Conservation (phyloP, 2,329 filamentous ascomycete species). For the Pestalotiopsis sp. region DNA sequence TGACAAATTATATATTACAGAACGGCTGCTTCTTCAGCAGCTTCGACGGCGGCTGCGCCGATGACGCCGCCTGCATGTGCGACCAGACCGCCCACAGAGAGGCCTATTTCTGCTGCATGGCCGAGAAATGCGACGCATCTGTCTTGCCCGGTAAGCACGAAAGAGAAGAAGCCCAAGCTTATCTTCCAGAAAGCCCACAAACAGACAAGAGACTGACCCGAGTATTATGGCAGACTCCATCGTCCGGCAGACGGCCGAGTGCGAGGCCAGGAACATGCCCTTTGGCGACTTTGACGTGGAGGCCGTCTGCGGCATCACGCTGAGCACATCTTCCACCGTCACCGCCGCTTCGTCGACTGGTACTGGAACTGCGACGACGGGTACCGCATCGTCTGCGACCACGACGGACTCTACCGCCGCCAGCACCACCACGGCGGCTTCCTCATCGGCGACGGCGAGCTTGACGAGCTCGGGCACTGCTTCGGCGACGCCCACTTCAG, state of each 20-base stretch:
- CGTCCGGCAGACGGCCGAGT: background rate
- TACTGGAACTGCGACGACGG: background rate
- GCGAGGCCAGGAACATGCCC: background rate
- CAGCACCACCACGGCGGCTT: background rate
- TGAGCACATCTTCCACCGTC: background rate
- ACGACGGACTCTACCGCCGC: background rate
- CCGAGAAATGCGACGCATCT: background rate
- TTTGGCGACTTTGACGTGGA: background rate
- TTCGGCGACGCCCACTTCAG: too few relatives aligned
- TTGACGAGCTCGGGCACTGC: background rate
- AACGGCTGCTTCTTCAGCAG: background rate
- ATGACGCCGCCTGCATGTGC: constrained; percentile 2
- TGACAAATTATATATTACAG: background rate
- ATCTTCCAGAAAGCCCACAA: too few relatives aligned
- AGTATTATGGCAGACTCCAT: background rate
- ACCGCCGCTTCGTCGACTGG: background rate
- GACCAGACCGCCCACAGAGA: background rate
- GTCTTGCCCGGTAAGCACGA: background rate
- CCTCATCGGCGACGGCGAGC: background rate
- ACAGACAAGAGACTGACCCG: too few relatives aligned
- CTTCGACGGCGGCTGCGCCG: background rate
- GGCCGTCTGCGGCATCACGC: background rate
- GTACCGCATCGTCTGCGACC: background rate
- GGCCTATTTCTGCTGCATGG: constrained; percentile 3
- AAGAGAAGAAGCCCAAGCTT: too few relatives aligned